Evolutionary conservation across 2,329 filamentous ascomycete genomes (phyloP), one percentile per base, ranked within the genome.

Genomic region (Corinectria fuckeliana): DNA sequence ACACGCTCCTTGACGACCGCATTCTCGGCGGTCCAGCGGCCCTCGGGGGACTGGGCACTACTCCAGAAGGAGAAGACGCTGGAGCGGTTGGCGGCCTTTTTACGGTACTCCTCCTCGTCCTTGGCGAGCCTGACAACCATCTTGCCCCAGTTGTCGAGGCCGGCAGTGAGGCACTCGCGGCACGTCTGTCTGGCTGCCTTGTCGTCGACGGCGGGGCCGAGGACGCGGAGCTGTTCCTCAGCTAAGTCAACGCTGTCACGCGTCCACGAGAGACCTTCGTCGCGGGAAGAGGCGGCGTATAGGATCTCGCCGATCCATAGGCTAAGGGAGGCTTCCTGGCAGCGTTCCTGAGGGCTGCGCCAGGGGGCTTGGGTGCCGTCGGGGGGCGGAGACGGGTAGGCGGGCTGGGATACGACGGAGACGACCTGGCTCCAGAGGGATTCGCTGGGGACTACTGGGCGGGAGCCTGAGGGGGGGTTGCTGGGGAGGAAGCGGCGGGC

Each of bases 301-400:
- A 98, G 83, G 50, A 98, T 96, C 78, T 98, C 94, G 58, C 94
- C 94, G 63, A 98, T 94, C 75, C 97, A 95, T 21, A 93, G 84
- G 81, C 92, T 93, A 13, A 97, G 78, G 0, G 87, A 92, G 3
- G 93, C 92, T 75, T 97, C 93, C 65, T 95, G 90, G 75, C 93
- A 97, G 34, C 85, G 83, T 64, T 91, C 87, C 25, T 83, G 80
- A 9, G 86, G 72, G 55, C 85, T 85, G 45, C 91, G 89, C 56
- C 82, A 77, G 0, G 93, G 87, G 0, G 89, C 82, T 3, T 85
- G 77, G 45, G 90, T 85, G 53, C 93, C 93, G 48, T 91, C 88
- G 0, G 85, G 80, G 0, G 89, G 90, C 0, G 91, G 84, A 0
- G 86, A 75, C 0, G 94, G 93, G 71, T 93, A 96, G 2, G 82